Conservation (phyloP, 768 basidiomycete species). For the Hydnum rufescens region DNA sequence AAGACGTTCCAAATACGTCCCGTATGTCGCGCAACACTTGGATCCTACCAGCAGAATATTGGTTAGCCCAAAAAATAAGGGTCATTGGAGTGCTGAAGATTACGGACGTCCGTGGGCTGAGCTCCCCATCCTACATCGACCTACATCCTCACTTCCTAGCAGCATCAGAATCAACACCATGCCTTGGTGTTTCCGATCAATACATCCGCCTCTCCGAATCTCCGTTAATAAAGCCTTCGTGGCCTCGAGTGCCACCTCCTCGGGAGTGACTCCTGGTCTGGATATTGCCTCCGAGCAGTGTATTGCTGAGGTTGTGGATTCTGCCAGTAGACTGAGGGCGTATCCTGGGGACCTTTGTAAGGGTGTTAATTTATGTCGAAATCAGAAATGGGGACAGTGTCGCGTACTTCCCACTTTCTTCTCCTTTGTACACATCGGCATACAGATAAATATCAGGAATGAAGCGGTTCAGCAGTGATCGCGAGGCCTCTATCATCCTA, state of each 20-base stretch:
- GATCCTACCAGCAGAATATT: constrained; percentile 32
- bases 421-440: constrained; percentile 95
- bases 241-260: constrained; percentile 76
- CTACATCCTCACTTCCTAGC: constrained; percentile 93
- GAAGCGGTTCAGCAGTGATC: constrained; percentile 84
- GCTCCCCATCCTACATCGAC: constrained; percentile 68
- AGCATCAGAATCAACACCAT: constrained; percentile 81
- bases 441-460: constrained; percentile 98
- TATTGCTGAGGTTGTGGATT: constrained; percentile 77
- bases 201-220: constrained; percentile 66
- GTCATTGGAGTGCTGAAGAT: no score
- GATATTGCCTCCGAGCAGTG: constrained; percentile 79
- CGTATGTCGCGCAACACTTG: constrained; percentile 77
- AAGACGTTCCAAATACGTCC: constrained; percentile 72
- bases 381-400: neutral
- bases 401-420: constrained; percentile 87
- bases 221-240: constrained; percentile 62
- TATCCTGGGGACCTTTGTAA: constrained; percentile 76
- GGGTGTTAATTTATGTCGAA: no score
- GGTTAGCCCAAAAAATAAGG: constrained; percentile 2
- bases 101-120: constrained; percentile 63
- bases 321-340: constrained; percentile 73
- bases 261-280: constrained; percentile 65
- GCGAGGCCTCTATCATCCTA: constrained; percentile 86
- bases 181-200: constrained; percentile 76